Evolutionary conservation across 306 rosid genomes (phyloP).

Genomic region (Coriaria nepalensis): DNA sequence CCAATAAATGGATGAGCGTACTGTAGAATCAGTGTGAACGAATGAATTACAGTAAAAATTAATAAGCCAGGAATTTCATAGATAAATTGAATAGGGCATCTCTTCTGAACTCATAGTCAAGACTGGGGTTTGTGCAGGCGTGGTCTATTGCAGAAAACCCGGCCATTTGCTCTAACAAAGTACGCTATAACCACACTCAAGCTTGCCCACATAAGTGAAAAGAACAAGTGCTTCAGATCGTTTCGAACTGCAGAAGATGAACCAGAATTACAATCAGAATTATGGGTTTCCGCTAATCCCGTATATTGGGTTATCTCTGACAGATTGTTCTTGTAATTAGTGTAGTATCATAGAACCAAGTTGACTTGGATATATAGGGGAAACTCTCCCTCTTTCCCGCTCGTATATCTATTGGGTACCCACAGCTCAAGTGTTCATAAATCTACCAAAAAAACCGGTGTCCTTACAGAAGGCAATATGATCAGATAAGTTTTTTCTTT

Average conservation of each 20-base stretch:
- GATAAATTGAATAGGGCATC: conserved; percentile 15
- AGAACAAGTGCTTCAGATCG: conserved; percentile 71
- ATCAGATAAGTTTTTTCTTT: no score
- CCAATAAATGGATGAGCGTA: background rate
- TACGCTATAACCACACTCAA: conserved; percentile 63
- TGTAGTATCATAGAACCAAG: no score
- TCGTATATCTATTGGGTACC: no score
- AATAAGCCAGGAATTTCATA: conserved; percentile 12
- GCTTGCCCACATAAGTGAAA: conserved; percentile 77
- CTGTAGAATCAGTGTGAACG: background rate
- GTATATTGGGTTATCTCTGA: background rate
- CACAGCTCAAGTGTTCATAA: no score
- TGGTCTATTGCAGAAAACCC: conserved; percentile 87
- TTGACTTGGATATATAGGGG: no score
- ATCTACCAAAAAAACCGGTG: no score
- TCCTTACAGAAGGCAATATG: no score
- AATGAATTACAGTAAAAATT: conserved; percentile 21
- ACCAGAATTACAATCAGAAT: conserved; percentile 6
- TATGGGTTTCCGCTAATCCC: background rate
- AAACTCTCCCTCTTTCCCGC: no score
- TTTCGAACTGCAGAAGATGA: conserved; percentile 41
- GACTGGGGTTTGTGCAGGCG: conserved; percentile 59
- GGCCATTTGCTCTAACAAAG: conserved; percentile 80
- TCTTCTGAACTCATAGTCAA: conserved; percentile 16
- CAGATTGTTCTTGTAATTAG: background rate